Conservation (phyloP, 345 rosid species). For the Erucastrum elatum region DNA sequence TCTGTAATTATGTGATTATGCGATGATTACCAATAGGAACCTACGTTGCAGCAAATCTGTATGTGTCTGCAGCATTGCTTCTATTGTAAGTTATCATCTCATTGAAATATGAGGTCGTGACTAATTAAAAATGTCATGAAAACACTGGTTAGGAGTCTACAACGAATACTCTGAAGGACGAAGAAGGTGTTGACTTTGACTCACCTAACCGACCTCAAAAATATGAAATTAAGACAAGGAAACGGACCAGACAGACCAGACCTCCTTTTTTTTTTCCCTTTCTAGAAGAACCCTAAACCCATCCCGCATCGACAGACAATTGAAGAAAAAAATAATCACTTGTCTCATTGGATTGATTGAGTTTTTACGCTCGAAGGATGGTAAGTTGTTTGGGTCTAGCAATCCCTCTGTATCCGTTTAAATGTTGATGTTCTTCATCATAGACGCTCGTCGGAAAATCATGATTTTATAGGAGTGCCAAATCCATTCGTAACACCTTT, state of each 20-base stretch:
- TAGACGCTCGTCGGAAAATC: not conserved
- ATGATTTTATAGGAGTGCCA: not conserved
- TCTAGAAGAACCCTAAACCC: conserved; percentile 34
- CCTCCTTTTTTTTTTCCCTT: not conserved
- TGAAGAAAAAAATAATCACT: not conserved
- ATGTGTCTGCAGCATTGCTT: too few species aligned
- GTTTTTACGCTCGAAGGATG: not conserved
- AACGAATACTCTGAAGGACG: not conserved
- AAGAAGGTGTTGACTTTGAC: conserved; percentile 23
- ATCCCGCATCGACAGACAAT: not conserved
- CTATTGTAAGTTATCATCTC: too few species aligned
- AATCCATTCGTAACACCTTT: not conserved
- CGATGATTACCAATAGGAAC: too few species aligned
- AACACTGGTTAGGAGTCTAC: not conserved
- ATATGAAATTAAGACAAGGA: not conserved
- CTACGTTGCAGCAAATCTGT: too few species aligned
- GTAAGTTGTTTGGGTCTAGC: conserved; percentile 10
- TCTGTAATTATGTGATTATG: too few species aligned
- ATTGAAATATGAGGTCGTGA: not conserved
- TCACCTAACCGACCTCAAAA: conserved; percentile 22
- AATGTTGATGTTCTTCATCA: not conserved
- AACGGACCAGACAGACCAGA: not conserved
- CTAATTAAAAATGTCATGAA: not conserved
- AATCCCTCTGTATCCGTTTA: not conserved
- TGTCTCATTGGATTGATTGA: not conserved